Evolutionary conservation across 2,329 filamentous ascomycete genomes (phyloP).

Genomic region (Endoconidiophora laricicola): DNA sequence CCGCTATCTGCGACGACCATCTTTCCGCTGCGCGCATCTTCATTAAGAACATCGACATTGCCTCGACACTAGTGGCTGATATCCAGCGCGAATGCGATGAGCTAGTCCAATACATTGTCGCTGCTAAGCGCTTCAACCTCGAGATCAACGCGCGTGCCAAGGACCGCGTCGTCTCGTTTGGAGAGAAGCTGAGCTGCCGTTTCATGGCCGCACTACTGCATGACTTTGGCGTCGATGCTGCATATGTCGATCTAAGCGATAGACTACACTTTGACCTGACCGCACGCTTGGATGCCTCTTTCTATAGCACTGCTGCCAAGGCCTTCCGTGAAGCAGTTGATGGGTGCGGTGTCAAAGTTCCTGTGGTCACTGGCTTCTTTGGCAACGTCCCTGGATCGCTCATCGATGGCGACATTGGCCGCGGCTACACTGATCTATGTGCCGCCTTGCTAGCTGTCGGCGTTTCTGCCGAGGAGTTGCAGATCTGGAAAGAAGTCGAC

Average conservation of each 20-base stretch:
- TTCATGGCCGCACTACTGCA: slow-evolving; percentile 77
- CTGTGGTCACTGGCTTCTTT: slow-evolving; percentile 85
- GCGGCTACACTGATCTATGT: slow-evolving; percentile 93
- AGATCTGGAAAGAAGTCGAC: slow-evolving; percentile 99
- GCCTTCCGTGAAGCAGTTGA: slow-evolving; percentile 47
- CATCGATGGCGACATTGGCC: slow-evolving; percentile 73
- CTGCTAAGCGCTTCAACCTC: slow-evolving; percentile 48
- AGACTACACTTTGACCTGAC: slow-evolving; percentile 51
- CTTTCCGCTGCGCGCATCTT: slow-evolving; percentile 50
- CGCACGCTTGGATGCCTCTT: slow-evolving; percentile 45
- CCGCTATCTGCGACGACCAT: slow-evolving; percentile 72
- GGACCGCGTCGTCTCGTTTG: slow-evolving; percentile 82
- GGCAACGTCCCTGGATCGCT: slow-evolving; percentile 82
- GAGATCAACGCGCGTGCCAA: slow-evolving; percentile 66
- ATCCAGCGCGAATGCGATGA: slow-evolving; percentile 68
- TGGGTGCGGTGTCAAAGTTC: slow-evolving; percentile 50
- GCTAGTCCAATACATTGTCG: slow-evolving; percentile 55
- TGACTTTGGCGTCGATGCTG: slow-evolving; percentile 67
- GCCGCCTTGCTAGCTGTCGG: slow-evolving; percentile 84
- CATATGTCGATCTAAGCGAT: slow-evolving; percentile 81
- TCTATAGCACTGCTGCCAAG: slow-evolving; percentile 49
- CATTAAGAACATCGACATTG: slow-evolving; percentile 39
- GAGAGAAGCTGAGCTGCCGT: slow-evolving; percentile 86
- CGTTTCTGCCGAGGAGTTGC: slow-evolving; percentile 70
- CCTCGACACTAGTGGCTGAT: slow-evolving; percentile 41